Base-by-base conservation (phyloP, 192 early-diverging fungal genomes). In the Chytriomyces sp. region DNA sequence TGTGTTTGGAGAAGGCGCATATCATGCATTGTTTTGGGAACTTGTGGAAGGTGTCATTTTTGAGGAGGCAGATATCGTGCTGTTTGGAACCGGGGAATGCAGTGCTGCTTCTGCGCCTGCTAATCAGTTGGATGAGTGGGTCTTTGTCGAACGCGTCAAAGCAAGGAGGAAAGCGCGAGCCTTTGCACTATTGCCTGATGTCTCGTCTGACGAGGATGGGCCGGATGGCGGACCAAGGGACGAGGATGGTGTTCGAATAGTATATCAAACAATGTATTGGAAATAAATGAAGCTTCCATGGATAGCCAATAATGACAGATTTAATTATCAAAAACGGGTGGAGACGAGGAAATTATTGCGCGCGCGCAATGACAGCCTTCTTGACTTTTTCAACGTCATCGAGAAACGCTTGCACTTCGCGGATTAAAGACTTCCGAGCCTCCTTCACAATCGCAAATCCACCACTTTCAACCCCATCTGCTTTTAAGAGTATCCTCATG, bases 211-310 rank as follows among this genome's bases (percentile, higher is more conserved):
- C 3, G 65, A 68, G n/a, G 65, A 68, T 25, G 65, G 55, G 33
- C 52, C 65, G 4, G 65, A 68, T 0, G n/a, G n/a, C n/a, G 65
- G 52, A 12, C 32, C 65, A 19, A 52, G 65, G 34, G 65, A 68
- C 36, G 19, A 26, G 5, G 52, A 55, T 5, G 65, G 65, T 3
- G 55, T 4, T 26, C 4, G 34, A 55, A 34, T 68, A 49, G 65
- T 68, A 6, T 68, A 68, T 54, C 19, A 32, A 8, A 68, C 52
- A 25, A 3, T 68, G 6, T 25, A 31, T 30, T 68, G 65, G 65
- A 68, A 55, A 68, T 68, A 54, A 55, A 37, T 55, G 4, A 61
- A 38, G n/a, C n/a, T n/a, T n/a, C n/a, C n/a, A n/a, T n/a, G n/a
- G n/a, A n/a, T n/a, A n/a, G n/a, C n/a, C n/a, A n/a, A n/a, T n/a